Evolutionary conservation across 257 asterid genomes (phyloP).

Genomic region (Penstemon barbatus): DNA sequence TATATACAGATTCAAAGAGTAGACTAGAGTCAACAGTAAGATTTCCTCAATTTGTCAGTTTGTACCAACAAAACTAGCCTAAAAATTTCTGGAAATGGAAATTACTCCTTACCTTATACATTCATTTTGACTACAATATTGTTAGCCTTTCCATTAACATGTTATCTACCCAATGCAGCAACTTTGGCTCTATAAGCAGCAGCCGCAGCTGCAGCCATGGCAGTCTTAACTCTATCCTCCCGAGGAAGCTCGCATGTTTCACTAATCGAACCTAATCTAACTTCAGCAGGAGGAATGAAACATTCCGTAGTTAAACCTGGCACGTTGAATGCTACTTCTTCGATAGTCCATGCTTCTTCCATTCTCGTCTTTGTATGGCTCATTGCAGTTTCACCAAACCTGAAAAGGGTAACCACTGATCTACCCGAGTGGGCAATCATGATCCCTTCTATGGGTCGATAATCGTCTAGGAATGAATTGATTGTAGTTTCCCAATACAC

Average conservation of each 20-base stretch:
- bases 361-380: conserved; percentile 57
- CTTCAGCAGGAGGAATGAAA: conserved; percentile 55
- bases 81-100: neutral
- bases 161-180: conserved; percentile 35
- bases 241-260: conserved; percentile 44
- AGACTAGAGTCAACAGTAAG: conserved; percentile 33
- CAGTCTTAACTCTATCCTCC: too few species aligned
- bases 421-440: conserved; percentile 62
- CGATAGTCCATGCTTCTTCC: conserved; percentile 57
- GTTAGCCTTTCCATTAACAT: conserved; percentile 17
- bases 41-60: conserved; percentile 30
- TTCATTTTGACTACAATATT: conserved; percentile 17
- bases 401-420: conserved; percentile 51
- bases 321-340: conserved; percentile 56
- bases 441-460: conserved; percentile 50
- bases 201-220: neutral
- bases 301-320: conserved; percentile 50
- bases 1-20: conserved; percentile 49
- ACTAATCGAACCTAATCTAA: conserved; percentile 32
- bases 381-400: conserved; percentile 59
- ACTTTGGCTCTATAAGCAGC: conserved; percentile 44
- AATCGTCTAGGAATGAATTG: conserved; percentile 52
- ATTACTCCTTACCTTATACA: too few species aligned
- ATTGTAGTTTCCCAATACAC: conserved; percentile 63
- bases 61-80: conserved; percentile 6